Base-by-base conservation (phyloP, 805 yeast genomes). In the Teunomyces funiuensis region DNA sequence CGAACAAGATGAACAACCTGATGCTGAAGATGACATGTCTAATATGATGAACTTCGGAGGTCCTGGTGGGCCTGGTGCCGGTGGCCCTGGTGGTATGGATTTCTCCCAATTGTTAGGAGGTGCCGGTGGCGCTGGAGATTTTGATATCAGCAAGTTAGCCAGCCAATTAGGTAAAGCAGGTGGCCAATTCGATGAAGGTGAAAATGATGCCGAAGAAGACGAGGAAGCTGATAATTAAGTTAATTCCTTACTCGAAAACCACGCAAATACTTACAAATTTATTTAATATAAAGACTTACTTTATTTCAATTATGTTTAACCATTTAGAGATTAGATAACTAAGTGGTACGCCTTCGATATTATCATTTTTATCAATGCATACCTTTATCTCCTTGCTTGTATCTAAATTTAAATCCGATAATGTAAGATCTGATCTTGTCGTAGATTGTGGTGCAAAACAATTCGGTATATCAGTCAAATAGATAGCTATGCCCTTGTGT, bases 1-100 rank as follows among this genome's bases (percentile, higher is more conserved):
- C 60, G 99, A 91, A 68, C 99, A 91, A 68, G 89, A 88, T 29
- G 90, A 82, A 44, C 71, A 65, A 39, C 73, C 71, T 8, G 83
- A 74, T 30, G 75, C 66, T 17, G 79, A 61, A 15, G 63, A 58
- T 16, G 66, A 60, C 34, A 49, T 65, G 47, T 57, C 61, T 18
- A 53, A 60, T 40, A 56, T 52, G 54, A 71, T 63, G 31, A 69
- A 62, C 43, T 47, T 60, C 44, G 65, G 64, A 28, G 72, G 67
- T 14, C 58, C 55, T 42, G 61, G 57, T 25, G 65, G 61, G 13
- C 41, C 53, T 47, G 60, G 58, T 22, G 53, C 50, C 6, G 58
- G 56, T 27, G 63, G 51, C 26, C 54, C 63, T 16, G 64, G 63
- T 25, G 66, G 65, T 15, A 39, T 51, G 41, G 57, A 51, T 44